Percentiles rank a stretch among this genome's conserved stretches.
These are phyloP conservation scores for Flaveria floridana DNA, from an alignment of 140 eudicot genomes.

Conservation along the genomic window DNA sequence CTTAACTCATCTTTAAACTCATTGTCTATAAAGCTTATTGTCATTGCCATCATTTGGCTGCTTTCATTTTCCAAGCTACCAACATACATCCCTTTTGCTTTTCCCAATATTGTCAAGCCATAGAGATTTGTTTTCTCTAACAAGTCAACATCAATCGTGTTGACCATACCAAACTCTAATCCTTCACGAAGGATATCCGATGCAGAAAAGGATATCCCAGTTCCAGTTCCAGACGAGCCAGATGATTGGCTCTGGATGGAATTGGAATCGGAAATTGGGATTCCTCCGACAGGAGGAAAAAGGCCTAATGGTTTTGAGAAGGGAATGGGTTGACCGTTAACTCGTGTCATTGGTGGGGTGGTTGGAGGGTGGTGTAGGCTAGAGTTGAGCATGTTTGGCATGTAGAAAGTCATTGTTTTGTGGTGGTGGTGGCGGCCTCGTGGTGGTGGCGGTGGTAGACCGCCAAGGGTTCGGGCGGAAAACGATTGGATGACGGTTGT, in stretches of 20 bases:
- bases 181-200: constrained; percentile 45
- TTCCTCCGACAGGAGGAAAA: constrained; percentile 43
- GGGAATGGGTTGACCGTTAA: constrained; percentile 32
- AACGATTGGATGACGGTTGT: constrained; percentile 30
- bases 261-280: constrained; percentile 29
- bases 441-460: constrained; percentile 29
- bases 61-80: constrained; percentile 40
- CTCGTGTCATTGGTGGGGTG: constrained; percentile 28
- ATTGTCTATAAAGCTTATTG: constrained; percentile 34
- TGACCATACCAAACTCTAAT: constrained; percentile 46
- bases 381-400: constrained; percentile 42
- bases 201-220: constrained; percentile 37
- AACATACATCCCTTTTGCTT: constrained; percentile 57
- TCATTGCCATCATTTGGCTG: constrained; percentile 59
- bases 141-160: constrained; percentile 43
- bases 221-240: constrained; percentile 39
- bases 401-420: constrained; percentile 44
- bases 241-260: constrained; percentile 29
- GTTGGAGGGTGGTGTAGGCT: constrained; percentile 28
- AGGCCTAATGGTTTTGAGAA: constrained; percentile 43
- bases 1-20: constrained; percentile 41
- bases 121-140: constrained; percentile 34
- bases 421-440: constrained; percentile 27
- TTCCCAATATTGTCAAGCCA: constrained; percentile 37
- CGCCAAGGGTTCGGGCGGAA: constrained; percentile 43